These are phyloP conservation scores for Plasmodium relictum DNA, from an alignment of 169 alveolate genomes.

Conservation along the genomic window DNA sequence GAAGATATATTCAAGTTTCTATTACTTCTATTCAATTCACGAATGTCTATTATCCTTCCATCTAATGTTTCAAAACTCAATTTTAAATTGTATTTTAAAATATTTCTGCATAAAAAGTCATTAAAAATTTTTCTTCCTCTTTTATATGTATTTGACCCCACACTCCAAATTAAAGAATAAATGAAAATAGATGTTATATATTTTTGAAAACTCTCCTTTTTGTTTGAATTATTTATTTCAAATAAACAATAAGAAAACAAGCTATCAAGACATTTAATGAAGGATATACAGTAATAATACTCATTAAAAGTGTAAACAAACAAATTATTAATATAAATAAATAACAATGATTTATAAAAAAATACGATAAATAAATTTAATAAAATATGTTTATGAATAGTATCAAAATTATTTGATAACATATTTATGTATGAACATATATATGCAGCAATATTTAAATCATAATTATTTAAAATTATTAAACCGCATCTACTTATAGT, in stretches of 20 bases:
- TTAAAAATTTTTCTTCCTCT: conserved; percentile 72
- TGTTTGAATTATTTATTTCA: conserved; percentile 55
- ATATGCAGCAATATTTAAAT: conserved; percentile 83
- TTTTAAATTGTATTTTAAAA: conserved; percentile 61
- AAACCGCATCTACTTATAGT: conserved; percentile 99
- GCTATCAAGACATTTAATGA: conserved; percentile 66
- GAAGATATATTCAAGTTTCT: background rate
- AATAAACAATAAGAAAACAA: conserved; percentile 60
- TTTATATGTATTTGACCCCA: conserved; percentile 75
- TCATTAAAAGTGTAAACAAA: conserved; percentile 72
- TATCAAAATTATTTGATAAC: conserved; percentile 62
- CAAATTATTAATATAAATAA: conserved; percentile 49
- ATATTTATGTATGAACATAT: conserved; percentile 68
- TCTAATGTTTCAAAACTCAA: conserved; percentile 62
- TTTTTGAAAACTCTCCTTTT: conserved; percentile 53
- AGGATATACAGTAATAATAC: conserved; percentile 66
- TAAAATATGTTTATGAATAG: conserved; percentile 70
- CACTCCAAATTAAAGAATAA: conserved; percentile 64
- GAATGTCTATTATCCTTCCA: conserved; percentile 30
- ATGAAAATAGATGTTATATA: conserved; percentile 63
- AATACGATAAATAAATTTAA: conserved; percentile 56
- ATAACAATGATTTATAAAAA: conserved; percentile 49
- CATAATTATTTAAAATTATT: conserved; percentile 97
- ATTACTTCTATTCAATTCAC: conserved; percentile 3
- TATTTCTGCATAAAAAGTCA: conserved; percentile 44